Conservation (phyloP, 305 asterid species). For the Salvia sclarea region DNA sequence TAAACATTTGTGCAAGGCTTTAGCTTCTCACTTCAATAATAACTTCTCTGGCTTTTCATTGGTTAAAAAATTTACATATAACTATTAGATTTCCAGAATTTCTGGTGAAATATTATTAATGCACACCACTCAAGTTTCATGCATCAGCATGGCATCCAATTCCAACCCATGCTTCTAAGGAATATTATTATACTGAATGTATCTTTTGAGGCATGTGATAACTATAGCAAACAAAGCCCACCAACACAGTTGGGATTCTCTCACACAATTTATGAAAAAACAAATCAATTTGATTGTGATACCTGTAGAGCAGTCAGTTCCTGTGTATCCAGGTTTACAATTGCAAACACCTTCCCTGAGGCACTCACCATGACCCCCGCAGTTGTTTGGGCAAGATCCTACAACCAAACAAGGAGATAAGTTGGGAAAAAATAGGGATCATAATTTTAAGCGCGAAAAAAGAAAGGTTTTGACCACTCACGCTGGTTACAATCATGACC, state of each 20-base stretch:
- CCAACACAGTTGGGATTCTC: neutral
- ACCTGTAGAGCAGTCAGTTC: slow-evolving; percentile 96
- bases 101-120: neutral
- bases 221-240: slow-evolving; percentile 12
- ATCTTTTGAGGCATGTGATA: neutral
- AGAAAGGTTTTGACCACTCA: slow-evolving; percentile 41
- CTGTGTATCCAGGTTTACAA: slow-evolving; percentile 81
- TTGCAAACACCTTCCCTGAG: slow-evolving; percentile 67
- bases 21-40: neutral
- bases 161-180: neutral
- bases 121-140: neutral
- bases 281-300: slow-evolving; percentile 13
- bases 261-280: neutral
- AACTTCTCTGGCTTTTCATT: neutral
- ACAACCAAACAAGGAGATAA: neutral
- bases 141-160: neutral
- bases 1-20: neutral
- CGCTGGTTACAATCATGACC: slow-evolving; percentile 76
- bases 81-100: neutral
- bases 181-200: neutral
- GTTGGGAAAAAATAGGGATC: neutral
- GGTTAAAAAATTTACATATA: neutral
- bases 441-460: neutral
- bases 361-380: slow-evolving; percentile 82
- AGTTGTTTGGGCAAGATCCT: slow-evolving; percentile 53